phyloP scores from a whole-genome alignment of 768 basidiomycete genomes.

The Hygrophoropsis aurantiaca region DNA sequence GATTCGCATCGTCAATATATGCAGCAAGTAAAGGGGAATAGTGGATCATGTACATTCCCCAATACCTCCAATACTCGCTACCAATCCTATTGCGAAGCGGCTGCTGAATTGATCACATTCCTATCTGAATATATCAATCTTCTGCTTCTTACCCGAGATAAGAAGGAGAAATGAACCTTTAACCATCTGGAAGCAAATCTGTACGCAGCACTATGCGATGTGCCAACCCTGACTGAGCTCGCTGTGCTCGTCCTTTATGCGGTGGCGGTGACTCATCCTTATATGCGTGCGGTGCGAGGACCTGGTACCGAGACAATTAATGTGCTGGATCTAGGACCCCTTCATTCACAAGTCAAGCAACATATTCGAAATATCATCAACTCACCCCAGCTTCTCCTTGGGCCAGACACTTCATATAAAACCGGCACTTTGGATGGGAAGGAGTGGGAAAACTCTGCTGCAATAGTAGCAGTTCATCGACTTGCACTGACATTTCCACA shows the following conservation, averaged over 20 bases:
- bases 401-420: constrained; percentile 1
- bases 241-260: constrained; percentile 23
- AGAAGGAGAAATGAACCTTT: constrained; percentile 13
- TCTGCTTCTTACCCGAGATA: constrained; percentile 18
- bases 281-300: constrained; percentile 18
- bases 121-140: constrained; percentile 7
- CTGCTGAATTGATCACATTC: constrained; percentile 13
- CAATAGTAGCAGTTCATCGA: constrained; percentile 4
- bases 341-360: constrained; percentile 14
- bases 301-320: too few relatives aligned
- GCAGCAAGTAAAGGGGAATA: constrained; percentile 1
- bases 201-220: constrained; percentile 12
- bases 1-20: constrained; percentile 15
- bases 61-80: constrained; percentile 23
- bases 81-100: constrained; percentile 14
- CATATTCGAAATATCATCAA: constrained; percentile 15
- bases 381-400: constrained; percentile 12
- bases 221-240: constrained; percentile 22
- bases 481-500: neutral
- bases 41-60: constrained; percentile 15
- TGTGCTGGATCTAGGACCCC: constrained; percentile 18
- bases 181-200: constrained; percentile 30
- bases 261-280: constrained; percentile 24
- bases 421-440: constrained; percentile 10
- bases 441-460: constrained; percentile 6